Percentiles rank a stretch among this genome's conserved stretches.
phyloP scores from a whole-genome alignment of 2,329 filamentous ascomycete species.

The Zelopaecilomyces penicillatus region DNA sequence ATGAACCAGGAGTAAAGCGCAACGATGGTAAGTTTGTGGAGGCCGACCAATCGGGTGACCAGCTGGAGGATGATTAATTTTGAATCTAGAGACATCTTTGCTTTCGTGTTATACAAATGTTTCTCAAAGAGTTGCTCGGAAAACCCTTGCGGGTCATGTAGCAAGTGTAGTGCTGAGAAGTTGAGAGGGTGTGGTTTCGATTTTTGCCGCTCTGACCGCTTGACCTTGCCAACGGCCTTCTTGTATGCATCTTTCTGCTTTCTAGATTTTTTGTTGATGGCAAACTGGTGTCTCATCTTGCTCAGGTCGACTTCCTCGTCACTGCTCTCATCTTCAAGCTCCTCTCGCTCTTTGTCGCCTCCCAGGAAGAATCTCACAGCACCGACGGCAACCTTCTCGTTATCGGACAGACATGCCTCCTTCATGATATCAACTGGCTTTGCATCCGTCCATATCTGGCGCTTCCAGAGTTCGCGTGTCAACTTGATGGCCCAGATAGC shows the following conservation, averaged over 20 bases:
- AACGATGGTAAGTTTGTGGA: conserved; percentile 86
- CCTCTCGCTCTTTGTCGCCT: conserved; percentile 91
- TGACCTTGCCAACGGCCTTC: conserved; percentile 74
- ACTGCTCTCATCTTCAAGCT: conserved; percentile 80
- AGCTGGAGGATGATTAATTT: conserved; percentile 86
- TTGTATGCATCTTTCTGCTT: conserved; percentile 75
- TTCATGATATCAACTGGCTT: conserved; percentile 98
- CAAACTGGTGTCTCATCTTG: conserved; percentile 73
- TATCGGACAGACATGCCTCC: conserved; percentile 78
- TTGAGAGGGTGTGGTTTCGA: conserved; percentile 79
- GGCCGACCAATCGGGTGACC: conserved; percentile 79
- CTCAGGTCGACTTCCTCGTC: conserved; percentile 72
- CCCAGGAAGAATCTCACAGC: conserved; percentile 92
- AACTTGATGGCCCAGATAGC: conserved; percentile 95
- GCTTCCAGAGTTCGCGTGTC: conserved; percentile 90
- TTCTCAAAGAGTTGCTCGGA: conserved; percentile 84
- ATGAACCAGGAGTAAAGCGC: conserved; percentile 94
- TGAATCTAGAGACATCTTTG: conserved; percentile 78
- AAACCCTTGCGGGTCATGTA: conserved; percentile 92
- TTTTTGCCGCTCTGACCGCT: conserved; percentile 81
- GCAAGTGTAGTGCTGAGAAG: conserved; percentile 88
- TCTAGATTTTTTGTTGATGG: conserved; percentile 93
- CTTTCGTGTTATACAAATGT: conserved; percentile 80
- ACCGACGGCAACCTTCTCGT: conserved; percentile 84
- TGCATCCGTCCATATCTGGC: conserved; percentile 90